A percentile compares a stretch with the other conserved stretches of the same genome.
Evolutionary conservation across 768 basidiomycete species (phyloP).

Genomic region (Inosperma sp.): DNA sequence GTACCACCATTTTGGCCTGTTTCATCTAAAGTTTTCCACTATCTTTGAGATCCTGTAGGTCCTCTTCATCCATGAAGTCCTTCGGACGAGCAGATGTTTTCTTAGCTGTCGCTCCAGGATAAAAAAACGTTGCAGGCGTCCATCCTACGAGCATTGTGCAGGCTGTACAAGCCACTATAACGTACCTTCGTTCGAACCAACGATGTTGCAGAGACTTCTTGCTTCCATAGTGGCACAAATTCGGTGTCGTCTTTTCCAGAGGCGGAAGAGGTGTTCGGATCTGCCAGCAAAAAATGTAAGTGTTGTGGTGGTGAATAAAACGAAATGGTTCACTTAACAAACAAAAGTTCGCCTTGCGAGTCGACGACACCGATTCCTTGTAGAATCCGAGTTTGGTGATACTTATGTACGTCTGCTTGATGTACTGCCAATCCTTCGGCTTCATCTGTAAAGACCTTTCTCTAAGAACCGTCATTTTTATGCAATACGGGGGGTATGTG

Average conservation of each 20-base stretch:
- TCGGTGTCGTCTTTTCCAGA: conserved; percentile 92
- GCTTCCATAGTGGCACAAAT: conserved; percentile 97
- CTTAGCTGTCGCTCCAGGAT: conserved; percentile 67
- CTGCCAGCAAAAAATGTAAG: too few species aligned
- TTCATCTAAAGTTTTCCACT: conserved; percentile 68
- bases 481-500: too few species aligned
- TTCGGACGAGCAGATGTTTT: conserved; percentile 62
- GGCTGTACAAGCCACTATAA: conserved; percentile 1
- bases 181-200: conserved; percentile 92
- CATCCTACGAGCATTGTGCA: conserved; percentile 76
- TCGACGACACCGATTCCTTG: too few species aligned
- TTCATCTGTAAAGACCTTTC: too few species aligned
- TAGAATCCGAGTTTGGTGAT: too few species aligned
- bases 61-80: conserved; percentile 99
- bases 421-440: too few species aligned
- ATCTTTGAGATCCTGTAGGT: conserved; percentile 77
- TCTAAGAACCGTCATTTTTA: too few species aligned
- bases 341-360: too few species aligned
- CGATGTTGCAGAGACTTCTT: conserved; percentile 91
- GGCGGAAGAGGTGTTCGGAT: conserved; percentile 94
- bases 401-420: too few species aligned
- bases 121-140: conserved; percentile 93
- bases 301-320: too few species aligned
- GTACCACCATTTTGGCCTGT: conserved; percentile 64
- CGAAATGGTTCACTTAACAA: too few species aligned